Conservation (phyloP, 441 rosid species). For the Biscutella laevigata region DNA sequence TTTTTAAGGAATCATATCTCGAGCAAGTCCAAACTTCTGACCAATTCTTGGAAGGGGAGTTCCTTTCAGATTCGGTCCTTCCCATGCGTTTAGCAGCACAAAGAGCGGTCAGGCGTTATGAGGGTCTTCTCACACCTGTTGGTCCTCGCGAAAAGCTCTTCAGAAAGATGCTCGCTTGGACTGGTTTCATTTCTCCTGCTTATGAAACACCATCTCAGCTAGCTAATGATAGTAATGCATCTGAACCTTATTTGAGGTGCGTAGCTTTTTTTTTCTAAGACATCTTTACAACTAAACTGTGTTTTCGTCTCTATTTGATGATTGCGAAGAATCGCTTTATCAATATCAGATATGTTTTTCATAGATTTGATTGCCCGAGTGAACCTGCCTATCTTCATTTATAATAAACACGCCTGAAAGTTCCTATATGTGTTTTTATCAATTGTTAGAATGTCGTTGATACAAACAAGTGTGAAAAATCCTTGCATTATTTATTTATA, state of each 20-base stretch:
- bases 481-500: neutral
- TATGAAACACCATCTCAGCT: slow-evolving; percentile 51
- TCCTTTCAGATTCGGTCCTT: slow-evolving; percentile 53
- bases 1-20: slow-evolving; percentile 47
- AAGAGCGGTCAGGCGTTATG: slow-evolving; percentile 83
- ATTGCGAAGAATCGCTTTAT: slow-evolving; percentile 2
- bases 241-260: slow-evolving; percentile 79
- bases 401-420: neutral
- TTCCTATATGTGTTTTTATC: neutral
- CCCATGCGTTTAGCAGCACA: slow-evolving; percentile 89
- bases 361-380: neutral
- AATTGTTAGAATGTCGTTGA: neutral
- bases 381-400: neutral
- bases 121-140: slow-evolving; percentile 71
- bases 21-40: slow-evolving; percentile 36
- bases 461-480: too few relatives aligned
- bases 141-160: slow-evolving; percentile 93
- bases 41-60: slow-evolving; percentile 33
- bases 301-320: slow-evolving; percentile 9
- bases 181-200: slow-evolving; percentile 56
- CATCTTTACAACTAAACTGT: neutral
- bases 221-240: slow-evolving; percentile 38
- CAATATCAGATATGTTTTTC: neutral
- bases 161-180: slow-evolving; percentile 61
- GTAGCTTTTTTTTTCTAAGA: slow-evolving; percentile 8